Conservation (phyloP, 345 rosid genomes). For the Balakata baccata region DNA sequence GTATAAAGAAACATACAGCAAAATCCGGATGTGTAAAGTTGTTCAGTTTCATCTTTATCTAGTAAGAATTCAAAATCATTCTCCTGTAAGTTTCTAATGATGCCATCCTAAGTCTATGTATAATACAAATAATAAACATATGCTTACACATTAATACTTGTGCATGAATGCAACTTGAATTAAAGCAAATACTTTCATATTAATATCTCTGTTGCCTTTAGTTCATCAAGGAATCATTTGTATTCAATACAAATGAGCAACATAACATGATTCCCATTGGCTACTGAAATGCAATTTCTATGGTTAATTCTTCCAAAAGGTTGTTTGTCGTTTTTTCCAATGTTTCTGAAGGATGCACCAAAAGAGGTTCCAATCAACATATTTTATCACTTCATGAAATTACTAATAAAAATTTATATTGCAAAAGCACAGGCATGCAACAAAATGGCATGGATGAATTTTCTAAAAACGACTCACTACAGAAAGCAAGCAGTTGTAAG, state of each 20-base stretch:
- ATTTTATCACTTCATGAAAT: constrained; percentile 41
- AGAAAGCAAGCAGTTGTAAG: background rate
- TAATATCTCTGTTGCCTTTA: background rate
- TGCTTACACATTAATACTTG: no score
- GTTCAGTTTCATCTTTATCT: no score
- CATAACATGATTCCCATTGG: constrained; percentile 7
- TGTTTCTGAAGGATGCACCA: constrained; percentile 21
- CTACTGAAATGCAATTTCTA: constrained; percentile 38
- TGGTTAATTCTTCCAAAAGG: constrained; percentile 47
- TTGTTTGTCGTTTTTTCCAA: constrained; percentile 48
- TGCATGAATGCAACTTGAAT: no score
- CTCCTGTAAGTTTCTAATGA: no score
- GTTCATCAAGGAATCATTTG: background rate
- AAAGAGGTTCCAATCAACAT: constrained; percentile 46
- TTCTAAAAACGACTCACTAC: background rate
- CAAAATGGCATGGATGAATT: background rate
- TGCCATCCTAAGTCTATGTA: no score
- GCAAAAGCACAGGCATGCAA: background rate
- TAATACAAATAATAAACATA: no score
- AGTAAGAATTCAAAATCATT: no score
- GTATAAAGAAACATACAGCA: no score
- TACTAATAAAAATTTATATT: background rate
- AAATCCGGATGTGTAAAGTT: no score
- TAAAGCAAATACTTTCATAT: no score
- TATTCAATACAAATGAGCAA: background rate